A percentile compares a stretch with the other conserved stretches of the same genome.
These are phyloP conservation scores for Candida ficus DNA, from an alignment of 805 yeast genomes.

Conservation along the genomic window DNA sequence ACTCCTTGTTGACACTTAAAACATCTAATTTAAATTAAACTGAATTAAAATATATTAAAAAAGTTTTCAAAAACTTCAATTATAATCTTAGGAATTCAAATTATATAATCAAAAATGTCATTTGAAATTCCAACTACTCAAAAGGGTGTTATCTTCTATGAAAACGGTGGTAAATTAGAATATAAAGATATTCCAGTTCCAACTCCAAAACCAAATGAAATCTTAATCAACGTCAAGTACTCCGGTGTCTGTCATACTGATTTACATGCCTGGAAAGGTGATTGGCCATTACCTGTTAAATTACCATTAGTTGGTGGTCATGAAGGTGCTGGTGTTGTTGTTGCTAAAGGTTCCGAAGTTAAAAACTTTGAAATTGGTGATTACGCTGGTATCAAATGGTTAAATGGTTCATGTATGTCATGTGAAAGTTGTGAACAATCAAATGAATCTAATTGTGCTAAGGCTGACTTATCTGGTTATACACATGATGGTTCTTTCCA, in stretches of 20 bases:
- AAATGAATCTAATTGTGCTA: constrained; percentile 38
- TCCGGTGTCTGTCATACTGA: constrained; percentile 68
- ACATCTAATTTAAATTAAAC: too few species aligned
- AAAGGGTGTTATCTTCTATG: constrained; percentile 46
- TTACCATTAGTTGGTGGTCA: constrained; percentile 67
- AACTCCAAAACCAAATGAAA: constrained; percentile 46
- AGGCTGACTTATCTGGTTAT: constrained; percentile 57
- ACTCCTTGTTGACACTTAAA: too few species aligned
- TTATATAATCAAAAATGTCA: too few species aligned
- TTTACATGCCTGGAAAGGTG: constrained; percentile 51
- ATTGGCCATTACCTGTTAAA: constrained; percentile 51
- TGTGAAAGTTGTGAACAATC: constrained; percentile 64
- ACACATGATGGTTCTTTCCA: constrained; percentile 81
- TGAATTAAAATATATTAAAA: too few species aligned
- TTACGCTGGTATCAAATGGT: constrained; percentile 64
- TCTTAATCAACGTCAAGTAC: constrained; percentile 50
- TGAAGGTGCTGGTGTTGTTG: constrained; percentile 70
- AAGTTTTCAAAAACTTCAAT: too few species aligned
- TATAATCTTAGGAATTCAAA: too few species aligned
- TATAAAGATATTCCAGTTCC: constrained; percentile 51
- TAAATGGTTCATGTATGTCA: constrained; percentile 58
- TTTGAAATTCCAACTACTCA: constrained; percentile 34
- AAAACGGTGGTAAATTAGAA: constrained; percentile 39
- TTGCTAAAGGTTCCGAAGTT: constrained; percentile 53
- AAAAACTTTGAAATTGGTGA: constrained; percentile 58